Conservation (phyloP, 208 protist genomes). For the Strigomonas galati region DNA sequence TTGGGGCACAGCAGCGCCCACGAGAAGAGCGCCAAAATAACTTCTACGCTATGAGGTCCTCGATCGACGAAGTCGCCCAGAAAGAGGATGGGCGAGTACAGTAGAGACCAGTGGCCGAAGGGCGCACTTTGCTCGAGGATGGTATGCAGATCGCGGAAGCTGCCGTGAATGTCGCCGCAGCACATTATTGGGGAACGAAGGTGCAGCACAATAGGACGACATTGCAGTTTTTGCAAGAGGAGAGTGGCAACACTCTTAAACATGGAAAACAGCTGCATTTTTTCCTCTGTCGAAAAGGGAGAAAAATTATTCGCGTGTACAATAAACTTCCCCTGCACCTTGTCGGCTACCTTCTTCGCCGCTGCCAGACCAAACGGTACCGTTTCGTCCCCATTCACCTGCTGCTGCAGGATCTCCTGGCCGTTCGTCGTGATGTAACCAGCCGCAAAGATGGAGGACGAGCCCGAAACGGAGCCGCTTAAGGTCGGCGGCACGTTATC, state of each 20-base stretch:
- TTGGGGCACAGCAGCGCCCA: conserved; percentile 56
- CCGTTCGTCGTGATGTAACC: background rate
- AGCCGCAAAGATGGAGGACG: background rate
- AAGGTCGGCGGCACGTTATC: background rate
- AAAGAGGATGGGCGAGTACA: conserved; percentile 88
- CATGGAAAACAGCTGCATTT: conserved; percentile 9
- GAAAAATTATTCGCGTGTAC: background rate
- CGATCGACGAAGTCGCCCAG: conserved; percentile 97
- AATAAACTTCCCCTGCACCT: background rate
- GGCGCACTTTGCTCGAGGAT: conserved; percentile 35
- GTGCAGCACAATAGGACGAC: conserved; percentile 28
- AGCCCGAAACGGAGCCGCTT: background rate
- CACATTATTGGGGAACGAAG: conserved; percentile 51
- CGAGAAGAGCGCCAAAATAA: conserved; percentile 67
- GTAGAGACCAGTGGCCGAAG: conserved; percentile 46
- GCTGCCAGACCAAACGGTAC: background rate
- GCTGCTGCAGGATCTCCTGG: background rate
- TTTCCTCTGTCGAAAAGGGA: conserved; percentile 12
- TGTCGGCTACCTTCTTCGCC: background rate
- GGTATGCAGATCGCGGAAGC: conserved; percentile 56
- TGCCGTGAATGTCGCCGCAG: conserved; percentile 71
- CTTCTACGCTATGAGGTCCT: conserved; percentile 79
- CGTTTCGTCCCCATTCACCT: background rate
- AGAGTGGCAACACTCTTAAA: conserved; percentile 14
- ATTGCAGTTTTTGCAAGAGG: conserved; percentile 3